A percentile compares a stretch with the other conserved stretches of the same genome.
These are phyloP conservation scores for Haematococcus lacustris DNA, from an alignment of 139 green algal species.

Conservation along the genomic window DNA sequence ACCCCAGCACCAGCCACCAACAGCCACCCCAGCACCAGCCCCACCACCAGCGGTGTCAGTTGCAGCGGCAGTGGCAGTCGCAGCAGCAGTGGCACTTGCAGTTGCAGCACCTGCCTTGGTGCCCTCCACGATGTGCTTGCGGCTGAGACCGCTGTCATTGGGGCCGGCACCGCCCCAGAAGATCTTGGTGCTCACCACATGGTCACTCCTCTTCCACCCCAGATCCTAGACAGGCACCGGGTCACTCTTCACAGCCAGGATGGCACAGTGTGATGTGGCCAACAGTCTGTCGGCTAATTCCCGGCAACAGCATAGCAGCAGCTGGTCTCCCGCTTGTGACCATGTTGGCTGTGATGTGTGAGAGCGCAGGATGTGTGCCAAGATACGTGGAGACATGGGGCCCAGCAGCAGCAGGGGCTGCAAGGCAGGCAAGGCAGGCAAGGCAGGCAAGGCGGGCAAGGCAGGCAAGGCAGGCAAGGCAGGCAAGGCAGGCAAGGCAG, in stretches of 20 bases:
- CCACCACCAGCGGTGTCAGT: too few relatives aligned
- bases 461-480: too few relatives aligned
- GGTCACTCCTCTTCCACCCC: slow-evolving; percentile 48
- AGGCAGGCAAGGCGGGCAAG: too few relatives aligned
- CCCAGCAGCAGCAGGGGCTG: not conserved
- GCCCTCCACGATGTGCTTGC: slow-evolving; percentile 87
- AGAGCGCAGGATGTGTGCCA: not conserved
- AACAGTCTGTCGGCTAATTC: not conserved
- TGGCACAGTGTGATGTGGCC: not conserved
- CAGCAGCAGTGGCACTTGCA: not conserved
- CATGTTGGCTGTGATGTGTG: too few relatives aligned
- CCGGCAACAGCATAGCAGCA: not conserved
- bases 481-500: too few relatives aligned
- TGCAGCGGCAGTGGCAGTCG: too few relatives aligned
- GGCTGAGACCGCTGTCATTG: slow-evolving; percentile 65
- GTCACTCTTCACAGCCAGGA: too few relatives aligned
- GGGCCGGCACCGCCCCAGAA: slow-evolving; percentile 62
- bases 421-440: too few relatives aligned
- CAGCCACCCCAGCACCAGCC: too few relatives aligned
- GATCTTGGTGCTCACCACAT: slow-evolving; percentile 77
- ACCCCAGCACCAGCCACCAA: not conserved
- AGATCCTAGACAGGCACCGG: slow-evolving; percentile 41
- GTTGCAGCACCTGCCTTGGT: slow-evolving; percentile 30
- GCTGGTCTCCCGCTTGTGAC: too few relatives aligned
- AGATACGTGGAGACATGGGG: not conserved